phyloP scores from a whole-genome alignment of 495 filamentous ascomycete genomes.

The Xylaria bambusicola region DNA sequence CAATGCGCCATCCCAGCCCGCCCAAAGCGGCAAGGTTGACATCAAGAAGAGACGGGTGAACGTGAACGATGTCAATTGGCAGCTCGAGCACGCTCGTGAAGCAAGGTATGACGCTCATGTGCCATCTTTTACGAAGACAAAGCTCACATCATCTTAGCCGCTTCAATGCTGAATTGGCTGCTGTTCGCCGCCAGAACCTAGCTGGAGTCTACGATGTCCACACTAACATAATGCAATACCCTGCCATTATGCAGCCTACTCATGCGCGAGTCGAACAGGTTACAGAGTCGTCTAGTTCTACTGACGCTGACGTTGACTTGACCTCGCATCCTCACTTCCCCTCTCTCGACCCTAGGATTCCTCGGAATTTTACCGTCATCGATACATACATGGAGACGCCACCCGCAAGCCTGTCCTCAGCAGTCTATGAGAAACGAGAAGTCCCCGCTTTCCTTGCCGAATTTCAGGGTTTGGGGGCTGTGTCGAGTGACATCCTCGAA shows the following conservation, averaged over 20 bases:
- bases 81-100: constrained; percentile 87
- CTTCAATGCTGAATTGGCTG: constrained; percentile 73
- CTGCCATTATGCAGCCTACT: constrained; percentile 85
- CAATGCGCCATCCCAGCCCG: constrained; percentile 71
- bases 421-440: constrained; percentile 51
- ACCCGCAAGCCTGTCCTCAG: constrained; percentile 37
- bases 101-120: constrained; percentile 68
- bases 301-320: too few relatives aligned
- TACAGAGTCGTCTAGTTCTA: constrained; percentile 32
- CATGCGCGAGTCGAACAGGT: constrained; percentile 78
- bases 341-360: constrained; percentile 62
- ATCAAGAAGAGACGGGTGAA: constrained; percentile 80
- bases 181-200: constrained; percentile 64
- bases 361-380: constrained; percentile 73
- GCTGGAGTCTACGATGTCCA: constrained; percentile 88
- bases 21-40: constrained; percentile 69
- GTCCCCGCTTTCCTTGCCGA: constrained; percentile 50
- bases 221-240: constrained; percentile 87
- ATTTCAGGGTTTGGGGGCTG: constrained; percentile 64
- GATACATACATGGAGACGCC: constrained; percentile 71
- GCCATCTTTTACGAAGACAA: constrained; percentile 24
- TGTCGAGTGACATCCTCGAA: constrained; percentile 66
- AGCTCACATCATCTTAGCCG: constrained; percentile 53
- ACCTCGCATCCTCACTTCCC: constrained; percentile 54
- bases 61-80: constrained; percentile 97